These are phyloP conservation scores for Hymenotorrendiella dingleyae DNA, from an alignment of 2,329 filamentous ascomycete species.

Conservation along the genomic window DNA sequence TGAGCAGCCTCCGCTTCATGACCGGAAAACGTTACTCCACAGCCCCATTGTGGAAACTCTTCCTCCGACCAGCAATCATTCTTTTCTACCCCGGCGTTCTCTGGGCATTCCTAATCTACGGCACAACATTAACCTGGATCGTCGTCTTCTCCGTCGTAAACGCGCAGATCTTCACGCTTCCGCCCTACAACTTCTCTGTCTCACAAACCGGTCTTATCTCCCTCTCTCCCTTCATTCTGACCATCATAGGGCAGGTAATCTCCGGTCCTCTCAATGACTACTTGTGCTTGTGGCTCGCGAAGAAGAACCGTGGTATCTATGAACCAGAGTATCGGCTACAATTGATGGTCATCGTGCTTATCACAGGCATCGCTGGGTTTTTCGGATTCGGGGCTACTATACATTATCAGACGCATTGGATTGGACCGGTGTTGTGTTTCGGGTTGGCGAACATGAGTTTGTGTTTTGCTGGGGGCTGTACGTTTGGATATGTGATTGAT, in stretches of 20 bases:
- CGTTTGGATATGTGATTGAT: slow-evolving; percentile 21
- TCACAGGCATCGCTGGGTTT: slow-evolving; percentile 16
- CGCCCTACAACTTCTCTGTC: slow-evolving; percentile 39
- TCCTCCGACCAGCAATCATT: slow-evolving; percentile 31
- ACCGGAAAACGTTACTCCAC: slow-evolving; percentile 30
- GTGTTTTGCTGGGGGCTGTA: slow-evolving; percentile 16
- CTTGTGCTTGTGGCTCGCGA: slow-evolving; percentile 21
- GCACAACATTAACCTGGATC: slow-evolving; percentile 36
- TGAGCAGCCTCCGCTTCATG: slow-evolving; percentile 25
- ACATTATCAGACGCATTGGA: slow-evolving; percentile 18
- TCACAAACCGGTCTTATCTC: slow-evolving; percentile 44
- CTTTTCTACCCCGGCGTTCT: slow-evolving; percentile 34
- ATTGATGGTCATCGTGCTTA: slow-evolving; percentile 29
- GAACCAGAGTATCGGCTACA: slow-evolving; percentile 47
- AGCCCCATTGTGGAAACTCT: slow-evolving; percentile 31
- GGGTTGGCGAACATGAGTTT: slow-evolving; percentile 20
- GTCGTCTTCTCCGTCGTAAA: slow-evolving; percentile 43
- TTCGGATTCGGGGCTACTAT: slow-evolving; percentile 21
- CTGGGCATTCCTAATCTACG: slow-evolving; percentile 37
- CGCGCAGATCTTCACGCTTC: slow-evolving; percentile 31
- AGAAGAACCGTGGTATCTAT: slow-evolving; percentile 19
- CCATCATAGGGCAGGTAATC: slow-evolving; percentile 39
- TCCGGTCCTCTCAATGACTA: slow-evolving; percentile 38
- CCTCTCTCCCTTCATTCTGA: slow-evolving; percentile 43
- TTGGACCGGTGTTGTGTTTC: slow-evolving; percentile 18